Evolutionary conservation across 2,329 filamentous ascomycete genomes (phyloP).

Genomic region (Phyllosticta paracitricarpa): DNA sequence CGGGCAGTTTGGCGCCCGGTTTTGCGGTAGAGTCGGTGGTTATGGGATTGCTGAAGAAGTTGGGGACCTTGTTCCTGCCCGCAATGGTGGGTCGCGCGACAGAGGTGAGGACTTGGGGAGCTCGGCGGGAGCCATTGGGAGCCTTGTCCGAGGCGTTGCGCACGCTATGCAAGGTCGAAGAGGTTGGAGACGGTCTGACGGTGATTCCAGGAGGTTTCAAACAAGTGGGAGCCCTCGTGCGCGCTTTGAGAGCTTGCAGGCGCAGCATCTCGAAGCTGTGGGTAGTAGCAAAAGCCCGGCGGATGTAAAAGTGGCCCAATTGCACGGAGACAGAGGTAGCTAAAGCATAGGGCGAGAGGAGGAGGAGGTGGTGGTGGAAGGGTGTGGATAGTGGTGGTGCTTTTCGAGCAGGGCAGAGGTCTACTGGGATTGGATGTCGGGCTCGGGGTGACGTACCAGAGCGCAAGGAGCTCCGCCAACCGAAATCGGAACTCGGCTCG

Average conservation of each 20-base stretch:
- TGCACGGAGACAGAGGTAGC: not conserved
- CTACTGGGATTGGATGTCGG: not conserved
- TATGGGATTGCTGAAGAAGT: slow-evolving; percentile 14
- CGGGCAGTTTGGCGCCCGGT: slow-evolving; percentile 22
- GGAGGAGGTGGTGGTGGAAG: not conserved
- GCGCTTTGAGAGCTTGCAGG: slow-evolving; percentile 7
- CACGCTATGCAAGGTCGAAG: not conserved
- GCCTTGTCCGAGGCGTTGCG: not conserved
- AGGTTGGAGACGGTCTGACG: not conserved
- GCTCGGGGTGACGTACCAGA: not conserved
- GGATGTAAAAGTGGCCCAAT: not conserved
- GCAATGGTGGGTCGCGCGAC: not conserved
- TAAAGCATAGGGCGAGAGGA: not conserved
- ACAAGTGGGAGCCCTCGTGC: not conserved
- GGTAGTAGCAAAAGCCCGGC: not conserved
- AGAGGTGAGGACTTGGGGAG: slow-evolving; percentile 1
- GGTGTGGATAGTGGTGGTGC: not conserved
- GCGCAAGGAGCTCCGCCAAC: not conserved
- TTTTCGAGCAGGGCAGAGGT: not conserved
- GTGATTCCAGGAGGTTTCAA: not conserved
- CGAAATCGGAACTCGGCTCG: too few relatives aligned
- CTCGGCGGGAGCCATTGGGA: not conserved
- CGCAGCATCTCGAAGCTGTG: slow-evolving; percentile 7
- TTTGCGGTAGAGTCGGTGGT: slow-evolving; percentile 17
- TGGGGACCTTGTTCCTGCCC: not conserved